phyloP scores from a whole-genome alignment of 257 asterid species.

The Lithospermum erythrorhizon region DNA sequence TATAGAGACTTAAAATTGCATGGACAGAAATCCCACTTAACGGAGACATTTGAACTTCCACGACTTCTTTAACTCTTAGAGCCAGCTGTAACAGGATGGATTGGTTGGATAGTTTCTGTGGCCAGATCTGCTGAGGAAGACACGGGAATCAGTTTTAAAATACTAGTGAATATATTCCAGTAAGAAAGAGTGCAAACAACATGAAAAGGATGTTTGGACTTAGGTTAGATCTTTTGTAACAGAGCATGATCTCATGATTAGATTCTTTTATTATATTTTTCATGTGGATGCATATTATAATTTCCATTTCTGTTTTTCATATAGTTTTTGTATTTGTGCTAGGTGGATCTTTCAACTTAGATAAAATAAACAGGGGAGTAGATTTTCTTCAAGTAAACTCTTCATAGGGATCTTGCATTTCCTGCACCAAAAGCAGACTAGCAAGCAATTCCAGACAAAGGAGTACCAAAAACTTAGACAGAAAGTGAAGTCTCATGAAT shows the following conservation, averaged over 20 bases:
- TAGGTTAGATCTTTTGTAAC: not conserved
- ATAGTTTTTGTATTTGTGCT: not conserved
- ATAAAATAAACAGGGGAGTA: conserved; percentile 85
- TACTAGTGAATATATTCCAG: not conserved
- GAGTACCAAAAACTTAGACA: not conserved
- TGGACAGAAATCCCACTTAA: not conserved
- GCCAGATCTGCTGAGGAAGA: conserved; percentile 39
- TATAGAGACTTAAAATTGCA: too few relatives aligned
- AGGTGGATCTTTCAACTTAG: conserved; percentile 6
- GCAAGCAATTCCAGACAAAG: not conserved
- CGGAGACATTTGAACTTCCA: conserved; percentile 4
- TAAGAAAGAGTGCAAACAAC: not conserved
- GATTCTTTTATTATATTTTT: not conserved
- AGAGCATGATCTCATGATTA: not conserved
- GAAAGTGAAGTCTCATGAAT: not conserved
- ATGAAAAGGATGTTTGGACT: not conserved
- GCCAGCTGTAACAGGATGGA: conserved; percentile 80
- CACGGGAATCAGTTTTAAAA: conserved; percentile 12
- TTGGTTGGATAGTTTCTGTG: conserved; percentile 67
- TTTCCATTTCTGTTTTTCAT: not conserved
- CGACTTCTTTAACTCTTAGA: conserved; percentile 26
- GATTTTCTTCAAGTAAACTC: conserved; percentile 89
- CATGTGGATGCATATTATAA: not conserved
- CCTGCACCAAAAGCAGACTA: conserved; percentile 39
- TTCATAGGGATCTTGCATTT: conserved; percentile 99